These are phyloP conservation scores for Metschnikowia matae DNA, from an alignment of 805 yeast species.

Conservation along the genomic window DNA sequence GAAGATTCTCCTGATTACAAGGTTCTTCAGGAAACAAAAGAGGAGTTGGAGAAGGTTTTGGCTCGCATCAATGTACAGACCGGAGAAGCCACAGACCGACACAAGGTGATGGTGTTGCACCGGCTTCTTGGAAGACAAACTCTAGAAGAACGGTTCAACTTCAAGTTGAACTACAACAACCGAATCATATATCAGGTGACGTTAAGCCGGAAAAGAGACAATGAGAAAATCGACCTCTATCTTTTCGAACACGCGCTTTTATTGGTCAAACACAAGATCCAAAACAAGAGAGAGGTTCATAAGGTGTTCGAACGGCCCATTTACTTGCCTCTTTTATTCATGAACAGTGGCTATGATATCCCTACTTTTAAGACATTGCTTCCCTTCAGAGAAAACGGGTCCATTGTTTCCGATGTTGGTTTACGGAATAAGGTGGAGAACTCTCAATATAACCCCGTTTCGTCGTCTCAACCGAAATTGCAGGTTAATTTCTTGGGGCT, in stretches of 20 bases:
- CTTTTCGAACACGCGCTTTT: slow-evolving; percentile 83
- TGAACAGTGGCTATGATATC: slow-evolving; percentile 73
- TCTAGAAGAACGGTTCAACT: slow-evolving; percentile 78
- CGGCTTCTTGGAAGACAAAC: slow-evolving; percentile 61
- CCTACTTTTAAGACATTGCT: slow-evolving; percentile 52
- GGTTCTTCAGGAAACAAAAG: slow-evolving; percentile 67
- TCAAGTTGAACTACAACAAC: slow-evolving; percentile 78
- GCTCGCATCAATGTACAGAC: slow-evolving; percentile 78
- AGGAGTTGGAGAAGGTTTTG: slow-evolving; percentile 69
- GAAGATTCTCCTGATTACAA: slow-evolving; percentile 71
- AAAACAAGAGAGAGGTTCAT: slow-evolving; percentile 85
- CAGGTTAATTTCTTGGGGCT: slow-evolving; percentile 51
- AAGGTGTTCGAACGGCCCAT: slow-evolving; percentile 89
- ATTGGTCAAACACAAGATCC: slow-evolving; percentile 79
- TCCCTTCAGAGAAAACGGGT: slow-evolving; percentile 31
- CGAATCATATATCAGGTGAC: slow-evolving; percentile 78
- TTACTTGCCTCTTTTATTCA: slow-evolving; percentile 70
- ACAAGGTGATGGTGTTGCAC: slow-evolving; percentile 75
- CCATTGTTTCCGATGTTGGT: slow-evolving; percentile 34
- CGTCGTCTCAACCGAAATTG: slow-evolving; percentile 32
- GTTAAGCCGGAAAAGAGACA: slow-evolving; percentile 63
- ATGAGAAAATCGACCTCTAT: slow-evolving; percentile 80
- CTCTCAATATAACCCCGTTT: slow-evolving; percentile 24
- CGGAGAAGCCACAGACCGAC: slow-evolving; percentile 91
- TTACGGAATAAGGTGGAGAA: slow-evolving; percentile 26